Conservation (phyloP, 768 basidiomycete species). For the Phlegmacium glaucopus region DNA sequence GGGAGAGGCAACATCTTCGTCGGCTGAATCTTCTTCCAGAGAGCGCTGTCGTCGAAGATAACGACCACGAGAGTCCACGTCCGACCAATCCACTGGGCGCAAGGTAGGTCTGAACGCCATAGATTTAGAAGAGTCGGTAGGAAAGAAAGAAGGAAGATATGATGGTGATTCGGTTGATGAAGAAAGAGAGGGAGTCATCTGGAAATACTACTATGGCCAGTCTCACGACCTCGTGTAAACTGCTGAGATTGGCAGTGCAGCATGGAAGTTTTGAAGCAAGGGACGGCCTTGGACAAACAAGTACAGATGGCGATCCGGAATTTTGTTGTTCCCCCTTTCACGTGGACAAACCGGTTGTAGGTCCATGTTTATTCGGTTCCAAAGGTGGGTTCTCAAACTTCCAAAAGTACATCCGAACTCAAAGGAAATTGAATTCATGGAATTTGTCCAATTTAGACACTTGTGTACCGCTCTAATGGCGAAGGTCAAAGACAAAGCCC, state of each 20-base stretch:
- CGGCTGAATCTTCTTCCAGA: slow-evolving; percentile 9
- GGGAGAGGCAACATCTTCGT: slow-evolving; percentile 1
- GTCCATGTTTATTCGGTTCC: slow-evolving; percentile 22
- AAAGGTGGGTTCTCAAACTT: too few species aligned
- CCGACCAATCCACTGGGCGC: slow-evolving; percentile 24
- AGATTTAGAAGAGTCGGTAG: too few species aligned
- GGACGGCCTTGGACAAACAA: background rate
- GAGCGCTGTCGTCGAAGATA: slow-evolving; percentile 15
- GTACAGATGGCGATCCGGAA: background rate
- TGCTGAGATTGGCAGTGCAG: slow-evolving; percentile 7
- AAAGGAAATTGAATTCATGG: too few species aligned
- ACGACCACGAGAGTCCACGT: slow-evolving; percentile 18
- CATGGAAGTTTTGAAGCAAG: slow-evolving; percentile 3
- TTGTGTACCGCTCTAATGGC: too few species aligned
- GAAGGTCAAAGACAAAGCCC: too few species aligned
- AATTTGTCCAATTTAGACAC: too few species aligned
- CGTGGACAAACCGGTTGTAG: slow-evolving; percentile 19
- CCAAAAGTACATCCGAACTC: too few species aligned
- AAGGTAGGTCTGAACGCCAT: slow-evolving; percentile 11
- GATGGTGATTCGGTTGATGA: background rate
- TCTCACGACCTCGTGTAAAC: slow-evolving; percentile 11
- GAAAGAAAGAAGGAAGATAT: too few species aligned
- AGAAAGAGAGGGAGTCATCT: slow-evolving; percentile 5
- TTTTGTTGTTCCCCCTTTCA: background rate
- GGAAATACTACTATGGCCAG: slow-evolving; percentile 9